Evolutionary conservation across 1,139 yeast genomes (phyloP).

Genomic region (Magnusiomyces paraingens): DNA sequence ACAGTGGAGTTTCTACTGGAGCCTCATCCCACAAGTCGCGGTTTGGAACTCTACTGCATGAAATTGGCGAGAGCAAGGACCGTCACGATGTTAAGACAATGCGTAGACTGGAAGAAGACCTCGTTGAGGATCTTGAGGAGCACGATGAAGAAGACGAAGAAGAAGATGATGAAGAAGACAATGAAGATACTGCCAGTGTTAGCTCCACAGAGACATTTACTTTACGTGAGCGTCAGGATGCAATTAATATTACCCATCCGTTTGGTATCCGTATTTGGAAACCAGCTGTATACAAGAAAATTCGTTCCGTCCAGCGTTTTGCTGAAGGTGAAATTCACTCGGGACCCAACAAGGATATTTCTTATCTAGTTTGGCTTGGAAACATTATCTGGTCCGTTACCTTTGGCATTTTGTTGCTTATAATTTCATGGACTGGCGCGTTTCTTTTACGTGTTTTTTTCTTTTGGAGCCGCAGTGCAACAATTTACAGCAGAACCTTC

Average conservation of each 20-base stretch:
- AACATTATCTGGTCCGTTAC: constrained; percentile 71
- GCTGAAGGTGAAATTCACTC: constrained; percentile 95
- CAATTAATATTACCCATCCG: constrained; percentile 94
- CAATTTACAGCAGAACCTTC: constrained; percentile 55
- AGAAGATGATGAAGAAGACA: constrained; percentile 34
- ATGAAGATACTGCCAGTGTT: constrained; percentile 41
- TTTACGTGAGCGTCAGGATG: constrained; percentile 89
- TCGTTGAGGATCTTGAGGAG: constrained; percentile 21
- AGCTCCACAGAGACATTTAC: constrained; percentile 65
- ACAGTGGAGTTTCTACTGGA: no score
- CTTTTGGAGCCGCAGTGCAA: constrained; percentile 37
- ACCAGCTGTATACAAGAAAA: constrained; percentile 90
- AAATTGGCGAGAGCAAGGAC: constrained; percentile 12
- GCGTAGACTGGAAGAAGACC: constrained; percentile 15
- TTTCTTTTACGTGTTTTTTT: constrained; percentile 34
- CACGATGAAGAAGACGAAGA: constrained; percentile 28
- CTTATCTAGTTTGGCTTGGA: constrained; percentile 61
- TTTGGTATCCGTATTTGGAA: constrained; percentile 98
- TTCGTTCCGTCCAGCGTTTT: constrained; percentile 81
- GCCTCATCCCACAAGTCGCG: no score
- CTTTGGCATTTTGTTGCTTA: constrained; percentile 57
- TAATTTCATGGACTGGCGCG: constrained; percentile 53
- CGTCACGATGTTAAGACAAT: constrained; percentile 10
- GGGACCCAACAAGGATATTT: constrained; percentile 49
- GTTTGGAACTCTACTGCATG: constrained; percentile 6